These are phyloP conservation scores for Penicillium chermesinum DNA, from an alignment of 495 filamentous ascomycete genomes.

Conservation along the genomic window DNA sequence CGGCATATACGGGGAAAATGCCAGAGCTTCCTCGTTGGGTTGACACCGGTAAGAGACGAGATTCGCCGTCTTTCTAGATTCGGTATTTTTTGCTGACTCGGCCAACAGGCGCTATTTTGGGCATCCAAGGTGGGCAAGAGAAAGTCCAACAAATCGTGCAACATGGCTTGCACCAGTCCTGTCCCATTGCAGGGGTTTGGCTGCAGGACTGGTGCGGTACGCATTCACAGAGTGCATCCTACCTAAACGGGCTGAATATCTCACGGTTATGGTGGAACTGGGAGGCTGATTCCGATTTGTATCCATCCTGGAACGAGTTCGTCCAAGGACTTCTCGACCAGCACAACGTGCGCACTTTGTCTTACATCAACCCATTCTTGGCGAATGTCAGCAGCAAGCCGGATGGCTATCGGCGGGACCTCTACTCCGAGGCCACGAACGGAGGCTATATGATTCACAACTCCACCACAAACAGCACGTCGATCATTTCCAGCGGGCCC, in stretches of 20 bases:
- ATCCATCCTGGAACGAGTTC: slow-evolving; percentile 24
- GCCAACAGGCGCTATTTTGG: slow-evolving; percentile 6
- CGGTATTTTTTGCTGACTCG: too few species aligned
- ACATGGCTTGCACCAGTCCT: slow-evolving; percentile 10
- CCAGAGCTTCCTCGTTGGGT: slow-evolving; percentile 18
- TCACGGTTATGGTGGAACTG: slow-evolving; percentile 32
- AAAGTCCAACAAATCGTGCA: slow-evolving; percentile 22
- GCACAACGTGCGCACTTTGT: slow-evolving; percentile 22
- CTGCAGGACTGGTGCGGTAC: slow-evolving; percentile 23
- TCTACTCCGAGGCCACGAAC: slow-evolving; percentile 17
- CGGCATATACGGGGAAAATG: slow-evolving; percentile 22
- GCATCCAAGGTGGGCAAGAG: slow-evolving; percentile 21
- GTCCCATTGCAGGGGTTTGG: slow-evolving; percentile 22
- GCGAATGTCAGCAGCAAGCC: slow-evolving; percentile 24
- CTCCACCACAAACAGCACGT: slow-evolving; percentile 17
- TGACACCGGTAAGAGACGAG: slow-evolving; percentile 8
- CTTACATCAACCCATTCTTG: slow-evolving; percentile 26
- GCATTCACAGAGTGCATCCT: slow-evolving; percentile 19
- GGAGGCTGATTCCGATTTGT: slow-evolving; percentile 20
- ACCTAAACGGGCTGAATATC: slow-evolving; percentile 16
- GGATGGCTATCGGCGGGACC: slow-evolving; percentile 15
- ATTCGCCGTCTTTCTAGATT: neutral
- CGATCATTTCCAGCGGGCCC: slow-evolving; percentile 21
- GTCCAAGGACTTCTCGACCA: slow-evolving; percentile 20
- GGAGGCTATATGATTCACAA: slow-evolving; percentile 21